Conservation (phyloP, 257 asterid species). For the Primulina huaijiensis region DNA sequence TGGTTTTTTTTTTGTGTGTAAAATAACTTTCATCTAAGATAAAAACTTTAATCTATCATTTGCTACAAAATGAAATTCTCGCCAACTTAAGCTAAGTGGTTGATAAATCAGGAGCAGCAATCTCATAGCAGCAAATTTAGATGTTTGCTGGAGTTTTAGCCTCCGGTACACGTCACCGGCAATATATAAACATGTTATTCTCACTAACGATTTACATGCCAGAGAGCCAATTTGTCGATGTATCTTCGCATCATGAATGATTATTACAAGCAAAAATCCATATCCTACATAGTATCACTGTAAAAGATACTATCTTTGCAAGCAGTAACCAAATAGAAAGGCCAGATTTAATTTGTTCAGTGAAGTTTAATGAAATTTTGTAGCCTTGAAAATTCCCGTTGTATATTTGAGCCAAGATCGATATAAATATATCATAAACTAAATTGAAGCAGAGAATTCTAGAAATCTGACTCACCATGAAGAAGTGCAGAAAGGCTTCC, state of each 20-base stretch:
- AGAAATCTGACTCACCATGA: slow-evolving; percentile 33
- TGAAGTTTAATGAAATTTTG: background rate
- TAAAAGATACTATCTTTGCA: background rate
- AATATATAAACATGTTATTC: background rate
- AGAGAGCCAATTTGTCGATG: no score
- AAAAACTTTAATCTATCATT: no score
- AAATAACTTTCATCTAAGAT: background rate
- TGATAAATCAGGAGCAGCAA: background rate
- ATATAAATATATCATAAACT: background rate
- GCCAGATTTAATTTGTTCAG: background rate
- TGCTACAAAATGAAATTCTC: background rate
- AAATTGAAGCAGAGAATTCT: background rate
- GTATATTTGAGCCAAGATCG: background rate
- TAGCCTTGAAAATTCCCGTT: background rate
- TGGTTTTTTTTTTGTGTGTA: background rate
- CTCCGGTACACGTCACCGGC: background rate
- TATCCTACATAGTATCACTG: background rate
- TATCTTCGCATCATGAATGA: background rate
- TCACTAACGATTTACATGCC: background rate
- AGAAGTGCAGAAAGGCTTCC: slow-evolving; percentile 48
- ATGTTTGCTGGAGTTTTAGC: background rate
- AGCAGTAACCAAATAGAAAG: background rate
- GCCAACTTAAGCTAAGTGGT: background rate
- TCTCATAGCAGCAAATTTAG: no score
- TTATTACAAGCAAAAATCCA: background rate